A percentile compares a stretch with the other conserved stretches of the same genome.
These are phyloP conservation scores for Nelumbo lutea DNA, from an alignment of 164 flowering plant genomes.

Conservation along the genomic window DNA sequence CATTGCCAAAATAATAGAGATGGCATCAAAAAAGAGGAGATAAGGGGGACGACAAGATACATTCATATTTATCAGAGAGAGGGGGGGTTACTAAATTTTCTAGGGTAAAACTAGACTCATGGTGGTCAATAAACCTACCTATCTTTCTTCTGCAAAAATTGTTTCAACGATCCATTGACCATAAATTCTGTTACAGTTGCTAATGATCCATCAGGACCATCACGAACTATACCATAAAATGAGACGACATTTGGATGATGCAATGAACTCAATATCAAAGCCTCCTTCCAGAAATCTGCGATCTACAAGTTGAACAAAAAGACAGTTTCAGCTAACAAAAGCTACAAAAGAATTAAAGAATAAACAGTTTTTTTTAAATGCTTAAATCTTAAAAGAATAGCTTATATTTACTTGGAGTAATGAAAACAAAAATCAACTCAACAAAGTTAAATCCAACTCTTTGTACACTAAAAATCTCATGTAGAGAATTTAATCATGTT, in stretches of 20 bases:
- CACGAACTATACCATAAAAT: constrained; percentile 96
- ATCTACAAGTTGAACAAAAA: constrained; percentile 40
- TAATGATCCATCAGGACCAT: constrained; percentile 94
- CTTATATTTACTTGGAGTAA: too few relatives aligned
- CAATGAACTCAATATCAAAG: constrained; percentile 78
- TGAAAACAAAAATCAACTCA: too few relatives aligned
- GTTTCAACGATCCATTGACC: constrained; percentile 96
- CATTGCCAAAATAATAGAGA: too few relatives aligned
- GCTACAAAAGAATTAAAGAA: not conserved
- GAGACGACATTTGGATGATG: constrained; percentile 99
- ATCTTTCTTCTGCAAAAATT: constrained; percentile 91
- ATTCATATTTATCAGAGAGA: too few relatives aligned
- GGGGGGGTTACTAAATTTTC: too few relatives aligned
- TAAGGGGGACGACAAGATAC: too few relatives aligned
- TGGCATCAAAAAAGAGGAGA: too few relatives aligned
- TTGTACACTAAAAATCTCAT: too few relatives aligned
- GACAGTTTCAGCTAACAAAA: constrained; percentile 1
- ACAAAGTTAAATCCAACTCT: too few relatives aligned
- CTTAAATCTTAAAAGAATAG: too few relatives aligned
- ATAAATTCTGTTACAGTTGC: constrained; percentile 98
- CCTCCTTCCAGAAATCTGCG: constrained; percentile 99
- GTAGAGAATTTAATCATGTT: too few relatives aligned
- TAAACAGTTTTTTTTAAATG: too few relatives aligned
- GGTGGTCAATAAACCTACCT: constrained; percentile 40
- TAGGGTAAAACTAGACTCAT: not conserved